Evolutionary conservation across 257 asterid genomes (phyloP), one percentile per base, ranked within the genome.

Genomic region (Penstemon eatonii): DNA sequence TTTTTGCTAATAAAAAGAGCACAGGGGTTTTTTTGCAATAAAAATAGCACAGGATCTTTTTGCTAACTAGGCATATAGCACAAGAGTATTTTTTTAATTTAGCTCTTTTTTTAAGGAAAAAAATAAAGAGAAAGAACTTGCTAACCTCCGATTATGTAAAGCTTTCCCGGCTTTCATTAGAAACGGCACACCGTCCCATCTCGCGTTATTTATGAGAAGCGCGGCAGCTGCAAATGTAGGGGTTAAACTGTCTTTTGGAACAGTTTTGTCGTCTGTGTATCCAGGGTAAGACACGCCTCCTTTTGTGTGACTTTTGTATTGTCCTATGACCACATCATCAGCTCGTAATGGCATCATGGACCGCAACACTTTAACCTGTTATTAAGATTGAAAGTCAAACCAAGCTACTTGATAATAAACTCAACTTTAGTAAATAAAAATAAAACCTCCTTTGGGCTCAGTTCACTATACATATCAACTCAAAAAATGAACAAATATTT

Each of bases 121-220:
- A 51, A 57, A 46, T 13, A 39, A 52, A 53, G 56, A 63, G 25
- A 15, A 58, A 37, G 6, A 51, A 40, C 58, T 53, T 15, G 65
- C 80, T 52, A 47, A 90, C 98, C 90, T 86, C 81, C 78, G 81
- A 70, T 80, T 78, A 52, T 88, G 92, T 67, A 93, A 88, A 41
- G 98, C 98, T 83, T 93, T 93, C 75, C 98, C 98, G 7, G 98
- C 97, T 81, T 93, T 93, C 98, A 93, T 93, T 50, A 93, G 81
- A 68, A 93, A 93, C 12, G 98, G 98, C 56, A 93, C 98, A 42
- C 98, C 98, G 43, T 93, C 98, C 98, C 98, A 93, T 83, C 98
- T 87, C 2, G 95, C 84, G 41, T 90, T 93, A 73, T 90, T 90
- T 47, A 93, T 90, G 82, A 93, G 88, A 73, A 93, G 91, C 39